Evolutionary conservation across 805 yeast species (phyloP), one percentile per base, ranked within the genome.

Genomic region (Suhomyces xylopsoci): DNA sequence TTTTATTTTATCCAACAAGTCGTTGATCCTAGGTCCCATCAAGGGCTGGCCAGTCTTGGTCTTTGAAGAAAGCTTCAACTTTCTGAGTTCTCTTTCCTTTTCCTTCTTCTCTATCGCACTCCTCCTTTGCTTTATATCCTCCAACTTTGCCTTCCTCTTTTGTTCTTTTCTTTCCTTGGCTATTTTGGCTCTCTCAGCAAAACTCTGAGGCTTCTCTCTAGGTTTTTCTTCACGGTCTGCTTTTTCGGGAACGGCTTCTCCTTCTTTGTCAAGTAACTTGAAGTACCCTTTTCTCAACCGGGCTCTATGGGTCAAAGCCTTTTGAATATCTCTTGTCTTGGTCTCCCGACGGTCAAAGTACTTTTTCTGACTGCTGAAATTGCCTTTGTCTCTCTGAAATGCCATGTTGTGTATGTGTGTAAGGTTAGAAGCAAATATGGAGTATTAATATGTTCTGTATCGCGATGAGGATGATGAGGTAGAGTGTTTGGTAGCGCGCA

Each of bases 1-100:
- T 25, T 49, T 84, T 55, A 92, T 88, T 67, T 90, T 89, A 50
- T 87, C 94, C 47, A 92, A 75, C 44, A 92, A 73, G 59, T 83
- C 81, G 51, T 83, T 85, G 53, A 92, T 89, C 68, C 96, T 81
- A 14, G 97, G 96, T 0, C 90, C 97, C 93, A 92, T 89, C 45
- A 82, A 69, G 2, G 97, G 97, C 67, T 92, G 98, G 0, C 98
- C 98, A 3, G 73, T 64, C 60, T 77, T 76, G 1, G 96, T 92
- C 55, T 75, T 84, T 53, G 79, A 76, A 7, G 69, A 54, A 3
- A 75, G 55, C 24, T 63, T 60, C 60, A 71, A 64, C 73, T 80
- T 60, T 80, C 70, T 62, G 73, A 71, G 42, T 62, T 73, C 62
- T 68, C 76, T 54, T 73, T 81, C 62, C 66, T 65, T 59, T 62